Evolutionary conservation across 2,329 filamentous ascomycete genomes (phyloP).

Genomic region (Scedosporium boydii): DNA sequence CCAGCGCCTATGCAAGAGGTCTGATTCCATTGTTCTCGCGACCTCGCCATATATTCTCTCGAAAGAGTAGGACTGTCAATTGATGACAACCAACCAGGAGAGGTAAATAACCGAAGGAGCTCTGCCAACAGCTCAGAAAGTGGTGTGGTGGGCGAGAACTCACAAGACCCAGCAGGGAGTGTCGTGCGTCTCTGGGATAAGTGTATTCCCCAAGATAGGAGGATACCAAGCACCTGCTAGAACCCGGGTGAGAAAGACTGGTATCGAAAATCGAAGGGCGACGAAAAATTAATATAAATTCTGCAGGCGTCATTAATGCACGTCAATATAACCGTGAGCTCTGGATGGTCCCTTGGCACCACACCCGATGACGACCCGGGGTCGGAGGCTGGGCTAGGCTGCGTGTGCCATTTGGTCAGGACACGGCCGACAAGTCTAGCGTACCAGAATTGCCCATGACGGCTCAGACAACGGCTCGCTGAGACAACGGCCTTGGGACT

Average conservation of each 20-base stretch:
- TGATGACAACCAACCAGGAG: background rate
- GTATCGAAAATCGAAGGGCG: background rate
- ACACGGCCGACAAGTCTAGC: background rate
- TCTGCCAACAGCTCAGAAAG: background rate
- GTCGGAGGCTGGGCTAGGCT: background rate
- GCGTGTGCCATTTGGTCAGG: background rate
- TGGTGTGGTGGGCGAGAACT: background rate
- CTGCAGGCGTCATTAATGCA: conserved; percentile 2
- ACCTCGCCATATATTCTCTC: too few species aligned
- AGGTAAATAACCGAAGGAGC: background rate
- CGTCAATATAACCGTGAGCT: conserved; percentile 3
- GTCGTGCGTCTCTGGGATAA: background rate
- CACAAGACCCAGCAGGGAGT: background rate
- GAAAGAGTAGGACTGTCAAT: too few species aligned
- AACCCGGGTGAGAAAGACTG: background rate
- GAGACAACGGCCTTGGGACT: background rate
- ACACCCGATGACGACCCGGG: background rate
- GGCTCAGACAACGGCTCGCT: background rate
- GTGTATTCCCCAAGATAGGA: too few species aligned
- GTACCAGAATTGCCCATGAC: background rate
- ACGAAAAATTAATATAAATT: background rate
- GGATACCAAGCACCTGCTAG: background rate
- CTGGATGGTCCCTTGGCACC: background rate
- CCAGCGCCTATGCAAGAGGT: too few species aligned
- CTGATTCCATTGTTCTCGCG: too few species aligned